Conservation (phyloP, 345 rosid genomes). For the Eutrema yunnanense region DNA sequence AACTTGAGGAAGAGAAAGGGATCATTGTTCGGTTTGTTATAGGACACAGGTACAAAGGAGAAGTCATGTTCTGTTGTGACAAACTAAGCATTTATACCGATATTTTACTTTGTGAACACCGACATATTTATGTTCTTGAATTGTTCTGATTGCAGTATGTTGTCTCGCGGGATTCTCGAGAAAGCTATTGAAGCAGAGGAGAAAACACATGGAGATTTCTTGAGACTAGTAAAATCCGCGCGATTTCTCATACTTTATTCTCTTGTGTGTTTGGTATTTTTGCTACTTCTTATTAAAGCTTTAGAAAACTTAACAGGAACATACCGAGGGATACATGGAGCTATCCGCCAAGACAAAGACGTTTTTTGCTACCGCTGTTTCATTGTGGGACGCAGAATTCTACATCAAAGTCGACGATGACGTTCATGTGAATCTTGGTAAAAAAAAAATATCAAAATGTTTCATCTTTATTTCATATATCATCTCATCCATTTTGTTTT, state of each 20-base stretch:
- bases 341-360: constrained; percentile 84
- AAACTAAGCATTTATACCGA: not conserved
- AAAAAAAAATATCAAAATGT: not conserved
- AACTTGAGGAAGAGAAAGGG: constrained; percentile 75
- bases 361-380: constrained; percentile 69
- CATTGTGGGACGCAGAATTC: constrained; percentile 85
- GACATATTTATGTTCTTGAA: not conserved
- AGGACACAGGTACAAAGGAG: constrained; percentile 61
- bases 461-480: not conserved
- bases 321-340: constrained; percentile 72
- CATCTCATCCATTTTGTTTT: not conserved
- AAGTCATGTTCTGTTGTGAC: not conserved
- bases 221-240: constrained; percentile 62
- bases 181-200: constrained; percentile 75
- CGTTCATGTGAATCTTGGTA: constrained; percentile 88
- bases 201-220: constrained; percentile 57
- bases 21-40: constrained; percentile 77
- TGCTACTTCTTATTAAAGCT: not conserved
- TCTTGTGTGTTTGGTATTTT: not conserved
- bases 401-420: constrained; percentile 97
- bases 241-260: not conserved
- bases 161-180: constrained; percentile 65
- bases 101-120: not conserved
- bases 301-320: constrained; percentile 45
- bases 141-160: constrained; percentile 9